Conservation (phyloP, 2,329 filamentous ascomycete genomes). For the Fusarium globosum region DNA sequence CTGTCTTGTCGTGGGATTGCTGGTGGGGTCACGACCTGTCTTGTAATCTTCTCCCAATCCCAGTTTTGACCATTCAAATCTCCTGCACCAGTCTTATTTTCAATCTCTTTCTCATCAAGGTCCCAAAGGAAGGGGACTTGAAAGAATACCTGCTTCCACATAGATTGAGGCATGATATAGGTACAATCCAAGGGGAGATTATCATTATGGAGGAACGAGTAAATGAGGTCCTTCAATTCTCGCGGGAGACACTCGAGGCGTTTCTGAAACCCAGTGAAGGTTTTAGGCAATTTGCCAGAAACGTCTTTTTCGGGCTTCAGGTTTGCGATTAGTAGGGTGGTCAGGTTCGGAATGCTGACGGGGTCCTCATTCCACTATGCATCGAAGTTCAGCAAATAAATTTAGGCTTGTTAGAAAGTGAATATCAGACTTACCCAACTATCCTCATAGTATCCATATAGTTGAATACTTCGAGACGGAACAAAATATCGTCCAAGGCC, state of each 20-base stretch:
- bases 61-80: not conserved
- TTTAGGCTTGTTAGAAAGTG: not conserved
- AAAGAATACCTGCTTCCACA: slow-evolving; percentile 6
- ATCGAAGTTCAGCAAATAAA: not conserved
- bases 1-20: no score
- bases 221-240: not conserved
- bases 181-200: not conserved
- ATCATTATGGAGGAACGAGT: not conserved
- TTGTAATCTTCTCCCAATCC: slow-evolving; percentile 19
- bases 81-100: not conserved
- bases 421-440: not conserved
- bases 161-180: not conserved
- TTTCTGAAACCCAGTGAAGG: not conserved
- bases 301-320: not conserved
- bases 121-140: slow-evolving; percentile 21
- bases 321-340: not conserved
- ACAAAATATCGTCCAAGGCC: not conserved
- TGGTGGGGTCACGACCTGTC: not conserved
- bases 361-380: not conserved
- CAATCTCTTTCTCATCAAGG: not conserved
- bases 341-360: not conserved
- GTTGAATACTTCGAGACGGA: not conserved
- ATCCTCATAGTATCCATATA: not conserved
- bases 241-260: not conserved
- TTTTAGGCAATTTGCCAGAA: not conserved